Conservation (phyloP, 768 basidiomycete genomes). For the Podaxis sp. region DNA sequence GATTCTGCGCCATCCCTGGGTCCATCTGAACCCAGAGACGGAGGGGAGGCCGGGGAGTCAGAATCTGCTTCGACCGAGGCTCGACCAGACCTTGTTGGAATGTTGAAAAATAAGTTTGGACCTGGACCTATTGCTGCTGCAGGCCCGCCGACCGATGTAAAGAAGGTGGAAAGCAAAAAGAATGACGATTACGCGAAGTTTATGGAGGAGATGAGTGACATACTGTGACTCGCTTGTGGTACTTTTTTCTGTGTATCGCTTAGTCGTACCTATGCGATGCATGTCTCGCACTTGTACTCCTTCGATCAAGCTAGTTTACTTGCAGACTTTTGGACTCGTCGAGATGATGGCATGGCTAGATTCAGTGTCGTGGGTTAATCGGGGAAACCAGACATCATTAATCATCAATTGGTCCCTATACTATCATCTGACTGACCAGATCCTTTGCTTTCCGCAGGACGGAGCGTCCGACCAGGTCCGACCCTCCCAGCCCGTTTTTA, state of each 20-base stretch:
- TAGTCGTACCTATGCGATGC: conserved; percentile 12
- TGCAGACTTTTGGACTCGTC: background rate
- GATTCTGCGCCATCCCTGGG: conserved; percentile 66
- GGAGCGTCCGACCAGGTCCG: background rate
- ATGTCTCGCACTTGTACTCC: background rate
- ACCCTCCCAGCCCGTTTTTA: background rate
- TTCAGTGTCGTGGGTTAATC: background rate
- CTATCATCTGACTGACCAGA: background rate
- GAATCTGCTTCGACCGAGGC: conserved; percentile 19
- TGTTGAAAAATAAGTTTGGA: conserved; percentile 63
- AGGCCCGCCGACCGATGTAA: conserved; percentile 23
- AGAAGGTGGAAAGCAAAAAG: conserved; percentile 33
- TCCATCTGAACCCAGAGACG: conserved; percentile 23
- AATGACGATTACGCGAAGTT: conserved; percentile 78
- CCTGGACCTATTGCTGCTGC: conserved; percentile 27
- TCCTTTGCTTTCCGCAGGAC: background rate
- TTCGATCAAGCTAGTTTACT: background rate
- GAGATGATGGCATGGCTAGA: background rate
- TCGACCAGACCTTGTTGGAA: conserved; percentile 66
- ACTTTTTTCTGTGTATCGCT: background rate
- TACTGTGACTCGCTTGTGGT: conserved; percentile 39
- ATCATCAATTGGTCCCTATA: background rate
- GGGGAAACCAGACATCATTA: background rate
- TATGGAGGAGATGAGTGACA: conserved; percentile 73
- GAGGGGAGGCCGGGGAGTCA: conserved; percentile 24